Percentiles rank a stretch among this genome's conserved stretches.
phyloP scores from a whole-genome alignment of 352 stramenopile species.

The Pythium aristosporum region DNA sequence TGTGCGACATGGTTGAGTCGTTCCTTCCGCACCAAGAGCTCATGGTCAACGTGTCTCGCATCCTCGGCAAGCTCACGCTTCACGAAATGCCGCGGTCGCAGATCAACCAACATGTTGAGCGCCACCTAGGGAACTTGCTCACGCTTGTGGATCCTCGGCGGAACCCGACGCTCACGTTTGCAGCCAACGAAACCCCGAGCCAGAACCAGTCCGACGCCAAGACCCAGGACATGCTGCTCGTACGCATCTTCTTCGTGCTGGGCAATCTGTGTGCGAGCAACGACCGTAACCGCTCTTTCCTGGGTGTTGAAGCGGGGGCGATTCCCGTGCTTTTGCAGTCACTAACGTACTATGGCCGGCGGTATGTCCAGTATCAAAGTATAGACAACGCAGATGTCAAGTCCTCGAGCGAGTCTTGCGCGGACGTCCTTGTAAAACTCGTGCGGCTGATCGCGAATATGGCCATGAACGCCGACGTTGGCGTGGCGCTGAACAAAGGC shows the following conservation, averaged over 20 bases:
- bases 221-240: constrained; percentile 55
- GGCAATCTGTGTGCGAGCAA: constrained; percentile 88
- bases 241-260: constrained; percentile 81
- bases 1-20: constrained; percentile 45
- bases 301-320: constrained; percentile 37
- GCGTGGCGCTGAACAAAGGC: constrained; percentile 36
- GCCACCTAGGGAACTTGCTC: constrained; percentile 46
- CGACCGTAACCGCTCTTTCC: constrained; percentile 61
- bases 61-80: constrained; percentile 81
- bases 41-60: constrained; percentile 75
- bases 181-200: neutral
- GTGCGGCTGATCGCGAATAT: constrained; percentile 81
- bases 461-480: constrained; percentile 73
- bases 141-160: constrained; percentile 40
- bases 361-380: constrained; percentile 29
- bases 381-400: neutral
- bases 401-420: neutral
- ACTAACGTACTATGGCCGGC: constrained; percentile 42
- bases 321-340: constrained; percentile 39
- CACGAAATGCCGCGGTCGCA: constrained; percentile 68
- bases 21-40: constrained; percentile 65
- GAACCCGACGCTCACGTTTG: constrained; percentile 41
- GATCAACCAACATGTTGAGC: constrained; percentile 47
- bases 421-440: constrained; percentile 81
- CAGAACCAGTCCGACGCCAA: constrained; percentile 38